Evolutionary conservation across 495 filamentous ascomycete genomes (phyloP), one percentile per base, ranked within the genome.

Genomic region (Aspergillus affinis): DNA sequence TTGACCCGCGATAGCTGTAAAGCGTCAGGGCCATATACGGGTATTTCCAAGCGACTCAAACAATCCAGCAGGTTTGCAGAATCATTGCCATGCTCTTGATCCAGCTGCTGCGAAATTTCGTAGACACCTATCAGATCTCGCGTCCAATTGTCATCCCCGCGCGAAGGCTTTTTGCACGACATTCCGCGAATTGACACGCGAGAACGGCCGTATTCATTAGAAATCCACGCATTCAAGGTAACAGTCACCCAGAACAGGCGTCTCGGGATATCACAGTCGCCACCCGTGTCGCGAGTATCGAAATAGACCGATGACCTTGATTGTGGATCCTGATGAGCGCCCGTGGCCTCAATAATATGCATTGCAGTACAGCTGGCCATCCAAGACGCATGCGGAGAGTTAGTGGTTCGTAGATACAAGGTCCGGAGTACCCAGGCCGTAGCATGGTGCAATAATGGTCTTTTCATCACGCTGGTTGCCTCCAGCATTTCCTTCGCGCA

Each of bases 271-370:
- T 30, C 70, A 65, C 32, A 66, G 67, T 41, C 45, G 48, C 68
- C 59, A 18, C 77, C 69, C 29, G 67, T 54, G 57, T 75, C 62
- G 8, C 19, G 51, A 8, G 45, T 47, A 49, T 36, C 48, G 3
- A 32, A 51, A 32, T 56, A 57, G 3, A 32, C 36, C 15, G 52
- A 27, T 19, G 44, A 20, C 47, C 32, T 27, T n/a, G 48, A n/a
- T 26, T 51, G 48, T 17, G 46, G 41, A n/a, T 52, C 54, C 18
- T 58, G 51, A 36, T 63, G 78, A 9, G 82, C 62, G 0, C 79
- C 78, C 2, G 75, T 69, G 0, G 81, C 75, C 64, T 83, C 82
- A 4, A 80, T 61, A 6, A 83, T 59, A 58, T 84, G 82, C 70
- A 84, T 75, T 9, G 75, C 59, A 15, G 69, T 79, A 51, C 75